Evolutionary conservation across 2,329 filamentous ascomycete genomes (phyloP).

Genomic region (Lasiodiplodia theobromae): DNA sequence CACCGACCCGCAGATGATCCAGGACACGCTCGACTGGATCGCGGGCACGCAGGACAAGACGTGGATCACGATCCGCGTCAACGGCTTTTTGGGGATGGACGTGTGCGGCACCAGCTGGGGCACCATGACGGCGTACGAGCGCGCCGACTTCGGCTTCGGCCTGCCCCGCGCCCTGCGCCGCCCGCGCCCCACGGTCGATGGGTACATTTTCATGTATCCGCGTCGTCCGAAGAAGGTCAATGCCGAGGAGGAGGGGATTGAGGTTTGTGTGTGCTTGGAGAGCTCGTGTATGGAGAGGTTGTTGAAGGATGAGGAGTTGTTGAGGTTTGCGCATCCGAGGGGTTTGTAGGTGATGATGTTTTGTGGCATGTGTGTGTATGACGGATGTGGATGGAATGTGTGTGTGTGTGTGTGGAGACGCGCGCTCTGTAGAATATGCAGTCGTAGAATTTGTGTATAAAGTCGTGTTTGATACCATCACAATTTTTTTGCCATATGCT

Average conservation of each 20-base stretch:
- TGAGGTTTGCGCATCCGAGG: constrained; percentile 32
- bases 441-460: too few species aligned
- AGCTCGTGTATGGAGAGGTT: constrained; percentile 31
- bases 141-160: constrained; percentile 44
- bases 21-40: constrained; percentile 36
- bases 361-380: background rate
- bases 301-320: constrained; percentile 34
- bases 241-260: constrained; percentile 34
- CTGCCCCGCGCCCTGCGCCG: constrained; percentile 33
- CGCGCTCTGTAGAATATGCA: too few species aligned
- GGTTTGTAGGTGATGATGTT: background rate
- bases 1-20: constrained; percentile 34
- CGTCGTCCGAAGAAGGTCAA: constrained; percentile 28
- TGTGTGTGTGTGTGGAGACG: too few species aligned
- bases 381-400: background rate
- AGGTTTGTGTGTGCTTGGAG: constrained; percentile 35
- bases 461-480: too few species aligned
- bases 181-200: constrained; percentile 34
- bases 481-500: too few species aligned
- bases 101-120: constrained; percentile 39
- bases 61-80: constrained; percentile 35
- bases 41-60: constrained; percentile 36
- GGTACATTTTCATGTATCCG: constrained; percentile 35
- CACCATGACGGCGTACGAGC: constrained; percentile 36
- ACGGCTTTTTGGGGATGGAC: constrained; percentile 39